These are phyloP conservation scores for Mrakia gelida DNA, from an alignment of 768 basidiomycete genomes.

Conservation along the genomic window DNA sequence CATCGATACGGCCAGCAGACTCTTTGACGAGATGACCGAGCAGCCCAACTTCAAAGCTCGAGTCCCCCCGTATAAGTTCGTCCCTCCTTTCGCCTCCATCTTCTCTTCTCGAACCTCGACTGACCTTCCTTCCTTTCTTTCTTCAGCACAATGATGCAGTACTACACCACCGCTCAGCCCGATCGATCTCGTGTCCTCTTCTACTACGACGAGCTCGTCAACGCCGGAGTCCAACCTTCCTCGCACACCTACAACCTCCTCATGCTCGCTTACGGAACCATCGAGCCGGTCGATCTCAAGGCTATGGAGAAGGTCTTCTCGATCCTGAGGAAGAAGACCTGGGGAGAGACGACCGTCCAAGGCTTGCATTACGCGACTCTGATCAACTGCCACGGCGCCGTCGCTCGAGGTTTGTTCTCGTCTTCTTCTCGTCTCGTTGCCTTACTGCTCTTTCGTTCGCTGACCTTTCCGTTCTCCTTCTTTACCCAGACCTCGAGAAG, in stretches of 20 bases:
- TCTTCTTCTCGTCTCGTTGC: background rate
- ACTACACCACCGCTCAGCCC: conserved; percentile 86
- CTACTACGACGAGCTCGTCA: conserved; percentile 65
- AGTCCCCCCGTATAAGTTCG: conserved; percentile 83
- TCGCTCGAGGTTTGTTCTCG: conserved; percentile 48
- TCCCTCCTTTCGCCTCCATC: background rate
- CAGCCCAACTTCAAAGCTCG: conserved; percentile 74
- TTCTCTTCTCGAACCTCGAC: too few relatives aligned
- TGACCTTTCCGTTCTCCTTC: background rate
- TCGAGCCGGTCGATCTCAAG: conserved; percentile 71
- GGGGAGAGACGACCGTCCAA: conserved; percentile 47
- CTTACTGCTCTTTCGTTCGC: background rate
- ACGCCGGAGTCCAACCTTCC: conserved; percentile 64
- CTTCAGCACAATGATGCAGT: conserved; percentile 76
- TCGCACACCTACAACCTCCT: conserved; percentile 96
- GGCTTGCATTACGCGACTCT: conserved; percentile 75
- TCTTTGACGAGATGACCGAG: conserved; percentile 79
- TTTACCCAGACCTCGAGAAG: conserved; percentile 58
- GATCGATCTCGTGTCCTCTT: conserved; percentile 69
- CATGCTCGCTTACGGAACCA: conserved; percentile 78
- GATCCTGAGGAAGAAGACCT: conserved; percentile 44
- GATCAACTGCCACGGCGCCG: conserved; percentile 83
- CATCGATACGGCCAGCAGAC: conserved; percentile 65
- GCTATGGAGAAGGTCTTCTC: conserved; percentile 69
- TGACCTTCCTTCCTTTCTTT: background rate